Evolutionary conservation across 106 monocot species (phyloP).

Genomic region (Triglochin maritima): DNA sequence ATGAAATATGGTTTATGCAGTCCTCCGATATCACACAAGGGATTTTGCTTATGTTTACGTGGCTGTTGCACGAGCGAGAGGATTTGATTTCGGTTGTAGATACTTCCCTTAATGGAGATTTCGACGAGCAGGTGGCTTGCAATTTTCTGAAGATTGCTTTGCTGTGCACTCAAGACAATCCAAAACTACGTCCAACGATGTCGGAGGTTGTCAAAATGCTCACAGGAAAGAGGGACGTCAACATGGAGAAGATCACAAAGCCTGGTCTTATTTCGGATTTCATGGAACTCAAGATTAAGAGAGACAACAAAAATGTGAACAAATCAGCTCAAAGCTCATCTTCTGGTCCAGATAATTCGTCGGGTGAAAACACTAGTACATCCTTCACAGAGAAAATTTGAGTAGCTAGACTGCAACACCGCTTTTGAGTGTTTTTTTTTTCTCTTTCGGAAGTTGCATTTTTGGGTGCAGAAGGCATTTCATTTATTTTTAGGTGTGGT

Average conservation of each 20-base stretch:
- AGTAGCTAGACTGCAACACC: too few relatives aligned
- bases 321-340: neutral
- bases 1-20: neutral
- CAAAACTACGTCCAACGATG: constrained; percentile 14
- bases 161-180: constrained; percentile 15
- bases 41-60: constrained; percentile 6
- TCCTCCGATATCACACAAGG: constrained; percentile 1
- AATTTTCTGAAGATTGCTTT: constrained; percentile 11
- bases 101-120: constrained; percentile 1
- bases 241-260: constrained; percentile 5
- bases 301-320: neutral
- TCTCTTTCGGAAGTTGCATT: too few relatives aligned
- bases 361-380: neutral
- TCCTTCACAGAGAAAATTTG: too few relatives aligned
- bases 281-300: constrained; percentile 6
- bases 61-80: constrained; percentile 5
- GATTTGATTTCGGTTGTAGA: constrained; percentile 9
- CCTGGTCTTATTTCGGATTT: constrained; percentile 14
- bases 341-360: neutral
- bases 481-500: too few relatives aligned
- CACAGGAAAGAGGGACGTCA: constrained; percentile 1
- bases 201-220: constrained; percentile 12
- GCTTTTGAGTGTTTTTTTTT: too few relatives aligned
- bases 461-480: too few relatives aligned
- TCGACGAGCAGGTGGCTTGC: constrained; percentile 9